Evolutionary conservation across 2,329 filamentous ascomycete genomes (phyloP), one percentile per base, ranked within the genome.

Genomic region (Metarhizium rileyi): DNA sequence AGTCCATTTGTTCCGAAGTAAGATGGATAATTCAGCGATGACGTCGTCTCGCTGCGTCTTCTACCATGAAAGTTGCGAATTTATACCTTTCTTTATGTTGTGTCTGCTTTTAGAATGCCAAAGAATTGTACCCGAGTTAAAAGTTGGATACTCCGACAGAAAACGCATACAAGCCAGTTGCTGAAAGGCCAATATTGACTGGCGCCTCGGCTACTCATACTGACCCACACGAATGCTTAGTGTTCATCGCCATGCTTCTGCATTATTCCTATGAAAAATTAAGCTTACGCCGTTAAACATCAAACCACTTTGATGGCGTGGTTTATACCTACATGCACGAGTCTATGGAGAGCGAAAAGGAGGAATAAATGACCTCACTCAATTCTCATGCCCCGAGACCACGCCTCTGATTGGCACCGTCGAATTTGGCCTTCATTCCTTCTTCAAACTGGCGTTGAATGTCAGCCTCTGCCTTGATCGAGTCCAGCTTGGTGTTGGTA

Each of bases 361-460:
- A n/a, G 2, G 30, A 16, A 10, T 33, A 2, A 33, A 33, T 33
- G 12, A 30, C 7, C 27, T 9, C 22, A 14, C 5, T 28, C 5
- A 23, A 28, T 41, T 63, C 64, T 42, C 8, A 77, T 26, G 75
- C 76, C 20, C 77, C 77, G 10, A 81, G 68, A 2, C 78, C 78
- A 44, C 68, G 72, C 51, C 70, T 70, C 59, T 74, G 72, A 33
- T 70, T 69, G 25, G 70, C 70, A 20, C 65, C 67, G 42, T 77
- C 77, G 27, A 72, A 68, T 66, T 81, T 81, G 66, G 74, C 72
- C 57, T 70, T 71, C 63, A 81, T 77, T 26, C 78, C 77, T 9
- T 66, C 65, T 52, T 79, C 72, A 52, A 77, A 82, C 57, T 82
- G 78, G 52, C 70, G 70, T 62, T 79, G 75, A 22, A 82, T 70